Evolutionary conservation across 331 rosid genomes (phyloP), one percentile per base, ranked within the genome.

Genomic region (Cydonia oblonga): DNA sequence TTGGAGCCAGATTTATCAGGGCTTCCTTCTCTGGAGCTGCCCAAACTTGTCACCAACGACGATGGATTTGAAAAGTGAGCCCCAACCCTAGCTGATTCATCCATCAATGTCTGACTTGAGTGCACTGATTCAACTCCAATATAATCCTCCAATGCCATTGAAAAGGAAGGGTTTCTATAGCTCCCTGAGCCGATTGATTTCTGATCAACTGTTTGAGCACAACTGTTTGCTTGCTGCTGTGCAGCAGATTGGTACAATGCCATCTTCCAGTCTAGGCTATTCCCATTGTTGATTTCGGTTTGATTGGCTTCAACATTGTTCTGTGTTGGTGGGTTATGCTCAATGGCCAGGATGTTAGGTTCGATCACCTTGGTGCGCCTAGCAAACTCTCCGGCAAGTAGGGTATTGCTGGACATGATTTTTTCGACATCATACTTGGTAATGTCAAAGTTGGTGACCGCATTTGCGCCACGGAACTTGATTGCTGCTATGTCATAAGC

Each of bases 401-500:
- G 87, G 9, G 95, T 91, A 24, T 33, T 89, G 40, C 99, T 95
- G 15, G 96, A 90, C 93, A 90, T 91, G 89, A 95, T 95, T 64
- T 79, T 91, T 26, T 95, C 99, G 2, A 95, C 97, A 4, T 95
- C 90, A 22, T 95, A 95, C 75, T 87, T 88, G 1, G 97, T 84
- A 46, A 95, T 91, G 87, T 95, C 99, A 3, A 95, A 95, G 78
- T 95, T 95, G 19, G 99, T 95, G 2, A 95, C 97, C 0, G 99
- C 99, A 77, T 88, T 91, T 15, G 79, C 84, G 4, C 99, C 99
- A 0, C 99, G 96, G 72, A 95, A 95, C 76, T 91, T 95, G 40
- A 95, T 90, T 14, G 99, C 99, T 7, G 99, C 99, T n/a, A 95
- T 78, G 79, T 95, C 99, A 68, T 95, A 95, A n/a, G 99, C 99